These are phyloP conservation scores for Cladosporium colombiae DNA, from an alignment of 2,329 filamentous ascomycete species.

Conservation along the genomic window DNA sequence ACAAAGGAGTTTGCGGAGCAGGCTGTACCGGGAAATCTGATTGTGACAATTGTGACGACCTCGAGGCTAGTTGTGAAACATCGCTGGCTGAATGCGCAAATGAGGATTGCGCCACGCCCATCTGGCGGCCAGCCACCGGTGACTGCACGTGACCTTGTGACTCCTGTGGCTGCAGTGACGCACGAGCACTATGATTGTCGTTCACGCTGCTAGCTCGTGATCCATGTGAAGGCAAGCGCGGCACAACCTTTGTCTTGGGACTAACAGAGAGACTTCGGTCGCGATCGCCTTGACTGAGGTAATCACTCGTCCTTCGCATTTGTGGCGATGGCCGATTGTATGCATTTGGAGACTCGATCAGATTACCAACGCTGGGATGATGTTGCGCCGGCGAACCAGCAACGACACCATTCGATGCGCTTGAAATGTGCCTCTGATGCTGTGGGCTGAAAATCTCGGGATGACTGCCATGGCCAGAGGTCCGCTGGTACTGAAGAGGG, in stretches of 20 bases:
- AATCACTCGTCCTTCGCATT: constrained; percentile 32
- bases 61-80: constrained; percentile 27
- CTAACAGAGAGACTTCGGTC: constrained; percentile 74
- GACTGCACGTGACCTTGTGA: constrained; percentile 30
- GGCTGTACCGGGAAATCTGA: constrained; percentile 11
- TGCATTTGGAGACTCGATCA: constrained; percentile 40
- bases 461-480: constrained; percentile 28
- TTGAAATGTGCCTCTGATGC: constrained; percentile 36
- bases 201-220: constrained; percentile 38
- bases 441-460: constrained; percentile 35
- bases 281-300: constrained; percentile 61
- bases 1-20: constrained; percentile 20
- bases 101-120: constrained; percentile 24
- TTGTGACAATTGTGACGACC: constrained; percentile 14
- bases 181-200: constrained; percentile 32
- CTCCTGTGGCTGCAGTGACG: constrained; percentile 28
- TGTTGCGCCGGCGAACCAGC: constrained; percentile 35
- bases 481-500: constrained; percentile 30
- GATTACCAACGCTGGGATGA: constrained; percentile 41
- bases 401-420: constrained; percentile 33
- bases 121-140: constrained; percentile 18
- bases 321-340: constrained; percentile 30
- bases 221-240: constrained; percentile 32
- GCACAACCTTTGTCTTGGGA: constrained; percentile 63
- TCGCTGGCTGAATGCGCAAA: constrained; percentile 24